Evolutionary conservation across 345 rosid species (phyloP).

Genomic region (Diplotaxis tenuifolia): DNA sequence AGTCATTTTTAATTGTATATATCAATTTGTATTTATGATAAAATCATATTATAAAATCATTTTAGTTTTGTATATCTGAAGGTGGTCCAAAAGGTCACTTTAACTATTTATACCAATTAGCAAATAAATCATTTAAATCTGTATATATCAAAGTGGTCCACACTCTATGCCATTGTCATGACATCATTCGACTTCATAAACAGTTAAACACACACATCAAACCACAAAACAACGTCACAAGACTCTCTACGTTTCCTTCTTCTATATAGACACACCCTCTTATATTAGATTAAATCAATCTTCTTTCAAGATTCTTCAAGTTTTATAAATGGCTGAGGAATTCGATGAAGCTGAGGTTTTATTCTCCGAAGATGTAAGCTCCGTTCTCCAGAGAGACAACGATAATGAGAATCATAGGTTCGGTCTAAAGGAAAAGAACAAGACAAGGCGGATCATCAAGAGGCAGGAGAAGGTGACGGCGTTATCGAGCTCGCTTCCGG

Average conservation of each 20-base stretch:
- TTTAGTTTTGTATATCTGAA: too few relatives aligned
- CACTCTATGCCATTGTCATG: conserved; percentile 24
- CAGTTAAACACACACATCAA: conserved; percentile 20
- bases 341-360: conserved; percentile 52
- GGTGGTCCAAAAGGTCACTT: neutral
- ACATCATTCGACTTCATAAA: conserved; percentile 29
- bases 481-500: conserved; percentile 35
- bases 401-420: neutral
- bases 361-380: conserved; percentile 34
- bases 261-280: conserved; percentile 19
- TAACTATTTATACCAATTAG: too few relatives aligned
- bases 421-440: neutral
- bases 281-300: neutral
- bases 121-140: neutral
- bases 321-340: conserved; percentile 31
- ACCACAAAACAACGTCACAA: conserved; percentile 22
- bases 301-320: too few relatives aligned
- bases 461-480: neutral
- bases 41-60: neutral
- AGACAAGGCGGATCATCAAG: neutral
- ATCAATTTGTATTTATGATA: neutral
- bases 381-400: neutral
- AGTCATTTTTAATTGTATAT: neutral
- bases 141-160: neutral
- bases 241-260: conserved; percentile 27